Evolutionary conservation across 805 yeast genomes (phyloP).

Genomic region (Candida maris): DNA sequence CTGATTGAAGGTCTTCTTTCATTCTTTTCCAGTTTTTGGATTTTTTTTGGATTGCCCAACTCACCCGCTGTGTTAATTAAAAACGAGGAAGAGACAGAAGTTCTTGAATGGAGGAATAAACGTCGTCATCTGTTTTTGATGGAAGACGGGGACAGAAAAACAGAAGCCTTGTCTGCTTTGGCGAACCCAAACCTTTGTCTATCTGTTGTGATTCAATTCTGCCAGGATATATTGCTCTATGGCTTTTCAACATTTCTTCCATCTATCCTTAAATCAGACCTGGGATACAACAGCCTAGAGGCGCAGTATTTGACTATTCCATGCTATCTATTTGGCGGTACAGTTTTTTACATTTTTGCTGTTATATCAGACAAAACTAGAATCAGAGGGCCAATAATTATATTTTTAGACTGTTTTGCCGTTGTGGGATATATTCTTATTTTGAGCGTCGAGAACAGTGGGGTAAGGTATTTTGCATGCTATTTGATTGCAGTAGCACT

Average conservation of each 20-base stretch:
- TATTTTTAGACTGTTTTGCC: conserved; percentile 25
- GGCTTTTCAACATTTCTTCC: conserved; percentile 43
- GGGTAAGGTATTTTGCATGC: conserved; percentile 22
- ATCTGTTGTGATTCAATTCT: conserved; percentile 40
- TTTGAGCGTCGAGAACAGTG: conserved; percentile 26
- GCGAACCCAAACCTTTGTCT: conserved; percentile 35
- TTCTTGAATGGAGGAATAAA: conserved; percentile 8
- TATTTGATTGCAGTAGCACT: conserved; percentile 35
- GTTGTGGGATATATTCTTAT: conserved; percentile 31
- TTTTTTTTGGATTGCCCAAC: conserved; percentile 13
- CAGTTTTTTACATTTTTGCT: conserved; percentile 25
- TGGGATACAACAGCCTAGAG: conserved; percentile 29
- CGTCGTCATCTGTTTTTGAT: conserved; percentile 8
- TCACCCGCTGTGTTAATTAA: conserved; percentile 7
- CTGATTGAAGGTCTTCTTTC: conserved; percentile 16
- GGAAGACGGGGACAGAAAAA: conserved; percentile 3
- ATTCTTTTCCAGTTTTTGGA: conserved; percentile 5
- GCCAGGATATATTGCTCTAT: conserved; percentile 39
- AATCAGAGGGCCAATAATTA: conserved; percentile 33
- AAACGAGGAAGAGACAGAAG: conserved; percentile 8
- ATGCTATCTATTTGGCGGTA: conserved; percentile 34
- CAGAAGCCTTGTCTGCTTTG: conserved; percentile 30
- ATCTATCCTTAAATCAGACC: conserved; percentile 31
- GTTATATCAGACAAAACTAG: conserved; percentile 25
- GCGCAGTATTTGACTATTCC: conserved; percentile 42